These are phyloP conservation scores for Fraxinus velutina DNA, from an alignment of 305 asterid species.

Conservation along the genomic window DNA sequence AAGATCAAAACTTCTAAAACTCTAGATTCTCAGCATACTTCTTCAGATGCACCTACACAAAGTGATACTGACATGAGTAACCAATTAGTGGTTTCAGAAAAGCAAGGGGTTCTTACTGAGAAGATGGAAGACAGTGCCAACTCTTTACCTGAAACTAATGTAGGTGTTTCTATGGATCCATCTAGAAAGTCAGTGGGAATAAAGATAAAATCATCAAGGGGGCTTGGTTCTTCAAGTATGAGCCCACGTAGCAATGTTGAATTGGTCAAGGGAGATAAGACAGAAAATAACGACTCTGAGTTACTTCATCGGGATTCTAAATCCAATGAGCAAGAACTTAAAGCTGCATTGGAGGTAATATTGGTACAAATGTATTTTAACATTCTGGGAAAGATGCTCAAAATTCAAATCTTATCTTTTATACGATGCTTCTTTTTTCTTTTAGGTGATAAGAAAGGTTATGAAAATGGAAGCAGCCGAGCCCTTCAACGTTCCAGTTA, in stretches of 20 bases:
- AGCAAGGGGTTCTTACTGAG: slow-evolving; percentile 50
- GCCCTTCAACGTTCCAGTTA: slow-evolving; percentile 58
- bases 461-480: slow-evolving; percentile 78
- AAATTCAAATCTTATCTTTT: not conserved
- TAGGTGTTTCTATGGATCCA: slow-evolving; percentile 35
- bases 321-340: slow-evolving; percentile 64
- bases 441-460: slow-evolving; percentile 67
- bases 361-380: slow-evolving; percentile 15
- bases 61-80: slow-evolving; percentile 70
- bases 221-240: slow-evolving; percentile 64
- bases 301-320: slow-evolving; percentile 40
- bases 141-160: slow-evolving; percentile 62
- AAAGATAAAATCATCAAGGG: slow-evolving; percentile 73
- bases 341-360: slow-evolving; percentile 74
- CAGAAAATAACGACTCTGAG: slow-evolving; percentile 49
- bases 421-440: slow-evolving; percentile 14
- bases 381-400: slow-evolving; percentile 11
- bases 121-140: slow-evolving; percentile 78
- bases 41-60: slow-evolving; percentile 56
- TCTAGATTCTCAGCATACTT: slow-evolving; percentile 49
- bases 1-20: slow-evolving; percentile 65
- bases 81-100: slow-evolving; percentile 54
- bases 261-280: slow-evolving; percentile 47
- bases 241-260: slow-evolving; percentile 78
- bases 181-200: slow-evolving; percentile 55